Percentiles rank a stretch among this genome's conserved stretches.
Evolutionary conservation across 164 flowering plant species (phyloP).

Genomic region (Saururus chinensis): DNA sequence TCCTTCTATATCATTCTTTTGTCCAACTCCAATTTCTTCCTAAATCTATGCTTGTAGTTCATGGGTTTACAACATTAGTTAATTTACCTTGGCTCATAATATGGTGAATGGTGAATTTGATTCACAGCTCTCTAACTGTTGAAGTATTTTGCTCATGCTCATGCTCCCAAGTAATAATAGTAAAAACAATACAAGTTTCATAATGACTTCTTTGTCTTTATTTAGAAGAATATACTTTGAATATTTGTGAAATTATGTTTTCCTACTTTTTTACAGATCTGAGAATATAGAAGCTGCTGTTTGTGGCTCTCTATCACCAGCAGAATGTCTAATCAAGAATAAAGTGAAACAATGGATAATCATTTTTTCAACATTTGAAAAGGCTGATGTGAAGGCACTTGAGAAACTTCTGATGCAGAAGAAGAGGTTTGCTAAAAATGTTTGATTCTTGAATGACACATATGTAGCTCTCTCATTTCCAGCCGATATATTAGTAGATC

Average conservation of each 20-base stretch:
- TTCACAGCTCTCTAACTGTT: too few relatives aligned
- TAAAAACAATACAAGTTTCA: background rate
- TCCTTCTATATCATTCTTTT: too few relatives aligned
- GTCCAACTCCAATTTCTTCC: too few relatives aligned
- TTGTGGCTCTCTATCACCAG: slow-evolving; percentile 54
- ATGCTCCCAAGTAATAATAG: too few relatives aligned
- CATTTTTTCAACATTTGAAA: slow-evolving; percentile 63
- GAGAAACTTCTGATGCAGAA: slow-evolving; percentile 89
- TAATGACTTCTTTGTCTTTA: background rate
- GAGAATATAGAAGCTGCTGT: slow-evolving; percentile 68
- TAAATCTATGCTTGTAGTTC: too few relatives aligned
- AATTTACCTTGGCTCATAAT: too few relatives aligned
- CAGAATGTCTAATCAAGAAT: slow-evolving; percentile 46
- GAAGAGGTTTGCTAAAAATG: slow-evolving; percentile 53
- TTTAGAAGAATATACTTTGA: too few relatives aligned
- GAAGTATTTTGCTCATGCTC: too few relatives aligned
- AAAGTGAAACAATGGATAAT: slow-evolving; percentile 64
- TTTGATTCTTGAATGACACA: slow-evolving; percentile 14
- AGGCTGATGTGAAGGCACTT: slow-evolving; percentile 85
- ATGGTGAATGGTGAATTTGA: too few relatives aligned
- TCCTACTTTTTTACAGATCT: slow-evolving; percentile 44
- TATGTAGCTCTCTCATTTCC: background rate
- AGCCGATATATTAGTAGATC: background rate
- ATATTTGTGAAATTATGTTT: background rate
- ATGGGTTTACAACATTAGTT: too few relatives aligned